Conservation (phyloP, 2,329 filamentous ascomycete genomes). For the Lecanicillium sp. region DNA sequence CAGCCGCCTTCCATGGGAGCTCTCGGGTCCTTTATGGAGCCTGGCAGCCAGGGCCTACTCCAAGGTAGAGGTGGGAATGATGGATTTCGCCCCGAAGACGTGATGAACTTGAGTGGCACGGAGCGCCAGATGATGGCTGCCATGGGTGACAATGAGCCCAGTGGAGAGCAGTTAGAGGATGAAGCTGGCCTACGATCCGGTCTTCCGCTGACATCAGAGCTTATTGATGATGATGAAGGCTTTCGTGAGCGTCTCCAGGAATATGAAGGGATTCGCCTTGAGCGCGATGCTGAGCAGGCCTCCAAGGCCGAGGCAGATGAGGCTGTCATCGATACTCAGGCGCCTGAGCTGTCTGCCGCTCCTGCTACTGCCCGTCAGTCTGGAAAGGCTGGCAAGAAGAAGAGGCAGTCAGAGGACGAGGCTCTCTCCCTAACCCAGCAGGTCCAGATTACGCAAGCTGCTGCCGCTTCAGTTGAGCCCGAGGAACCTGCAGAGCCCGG, state of each 20-base stretch:
- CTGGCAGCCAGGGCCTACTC: slow-evolving; percentile 36
- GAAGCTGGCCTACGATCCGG: slow-evolving; percentile 38
- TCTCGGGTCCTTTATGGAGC: slow-evolving; percentile 67
- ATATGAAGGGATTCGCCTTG: slow-evolving; percentile 72
- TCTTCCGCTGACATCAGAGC: slow-evolving; percentile 45
- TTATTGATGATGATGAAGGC: slow-evolving; percentile 50
- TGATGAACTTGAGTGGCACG: slow-evolving; percentile 55
- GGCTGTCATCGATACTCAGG: slow-evolving; percentile 14
- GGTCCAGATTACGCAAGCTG: slow-evolving; percentile 66
- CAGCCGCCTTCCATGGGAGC: slow-evolving; percentile 48
- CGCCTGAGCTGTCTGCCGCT: not conserved
- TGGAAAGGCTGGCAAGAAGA: slow-evolving; percentile 19
- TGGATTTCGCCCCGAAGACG: slow-evolving; percentile 64
- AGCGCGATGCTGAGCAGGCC: slow-evolving; percentile 54
- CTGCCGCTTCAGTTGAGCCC: slow-evolving; percentile 41
- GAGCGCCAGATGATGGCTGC: slow-evolving; percentile 49
- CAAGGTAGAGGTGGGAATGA: slow-evolving; percentile 34
- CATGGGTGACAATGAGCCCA: slow-evolving; percentile 26
- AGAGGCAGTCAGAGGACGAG: slow-evolving; percentile 28
- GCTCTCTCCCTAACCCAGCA: slow-evolving; percentile 71
- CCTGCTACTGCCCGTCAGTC: slow-evolving; percentile 9
- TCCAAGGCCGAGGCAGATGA: slow-evolving; percentile 29
- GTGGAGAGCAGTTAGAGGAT: slow-evolving; percentile 31
- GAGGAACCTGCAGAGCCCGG: slow-evolving; percentile 48
- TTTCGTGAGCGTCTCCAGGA: slow-evolving; percentile 71